Evolutionary conservation across 345 rosid species (phyloP), one percentile per base, ranked within the genome.

Genomic region (Rhodamnia argentea): DNA sequence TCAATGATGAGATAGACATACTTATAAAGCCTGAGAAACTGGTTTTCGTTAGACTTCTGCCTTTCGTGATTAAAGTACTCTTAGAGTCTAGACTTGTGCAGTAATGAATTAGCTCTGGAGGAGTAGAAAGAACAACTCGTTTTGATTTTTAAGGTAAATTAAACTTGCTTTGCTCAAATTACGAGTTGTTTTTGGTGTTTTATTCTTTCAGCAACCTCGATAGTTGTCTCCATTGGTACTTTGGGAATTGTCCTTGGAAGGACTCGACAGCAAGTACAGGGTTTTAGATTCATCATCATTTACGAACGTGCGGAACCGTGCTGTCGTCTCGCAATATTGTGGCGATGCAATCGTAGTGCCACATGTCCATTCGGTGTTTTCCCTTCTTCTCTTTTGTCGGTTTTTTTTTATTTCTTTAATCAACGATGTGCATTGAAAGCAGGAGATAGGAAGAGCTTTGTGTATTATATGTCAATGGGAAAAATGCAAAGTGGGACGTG

Each of bases 401-500:
- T 18, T 70, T 70, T 70, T 18, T 70, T 70, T 70, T 18, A 10
- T 18, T 70, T 16, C 22, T 18, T 18, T 5, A 10, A 70, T 70
- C 23, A 44, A 70, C 13, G 81, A 70, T 37, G 81, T 70, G 81
- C 78, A 70, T 32, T 32, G 78, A 2, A 70, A 70, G 23, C 76
- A 7, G 44, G 76, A 64, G 76, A 64, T 64, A 64, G 76, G 24
- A 42, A 87, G 60, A 82, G 93, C 90, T 88, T 84, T 58, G 52
- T 83, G 60, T 85, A 76, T 57, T 70, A 37, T 70, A 70, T 83
- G 88, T 88, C 83, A 87, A 55, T 75, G 58, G 58, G 74, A 85
- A 88, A 88, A 90, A 32, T 75, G 47, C 26, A 60, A 89, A 92
- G 94, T 86, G 90, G 92, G 85, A 86, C 24, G 58, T 87, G 90